These are phyloP conservation scores for Psilocybe subaeruginosa DNA, from an alignment of 768 basidiomycete genomes.

Conservation along the genomic window DNA sequence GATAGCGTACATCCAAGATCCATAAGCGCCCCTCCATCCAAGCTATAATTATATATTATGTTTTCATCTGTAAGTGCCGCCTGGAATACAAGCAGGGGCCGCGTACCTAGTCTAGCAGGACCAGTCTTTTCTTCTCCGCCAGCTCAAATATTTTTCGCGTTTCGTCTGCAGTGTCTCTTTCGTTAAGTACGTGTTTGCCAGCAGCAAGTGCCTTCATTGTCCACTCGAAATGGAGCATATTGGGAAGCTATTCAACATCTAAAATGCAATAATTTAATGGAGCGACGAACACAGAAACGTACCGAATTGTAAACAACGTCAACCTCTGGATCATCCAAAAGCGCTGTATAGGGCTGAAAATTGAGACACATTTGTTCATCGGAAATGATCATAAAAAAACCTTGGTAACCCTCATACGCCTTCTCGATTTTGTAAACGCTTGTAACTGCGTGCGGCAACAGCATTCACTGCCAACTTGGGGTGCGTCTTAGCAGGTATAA, in stretches of 20 bases:
- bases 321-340: slow-evolving; percentile 52
- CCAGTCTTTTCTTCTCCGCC: slow-evolving; percentile 48
- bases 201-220: slow-evolving; percentile 62
- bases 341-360: slow-evolving; percentile 23
- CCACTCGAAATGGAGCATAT: slow-evolving; percentile 68
- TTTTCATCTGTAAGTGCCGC: slow-evolving; percentile 35
- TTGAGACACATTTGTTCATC: neutral
- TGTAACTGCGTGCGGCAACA: slow-evolving; percentile 60
- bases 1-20: slow-evolving; percentile 54
- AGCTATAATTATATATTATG: slow-evolving; percentile 52
- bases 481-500: slow-evolving; percentile 54
- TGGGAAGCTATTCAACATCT: slow-evolving; percentile 45
- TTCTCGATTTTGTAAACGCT: slow-evolving; percentile 57
- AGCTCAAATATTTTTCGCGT: slow-evolving; percentile 51
- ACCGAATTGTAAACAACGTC: slow-evolving; percentile 66
- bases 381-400: slow-evolving; percentile 27
- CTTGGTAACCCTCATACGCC: slow-evolving; percentile 60
- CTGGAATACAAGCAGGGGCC: slow-evolving; percentile 29
- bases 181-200: slow-evolving; percentile 70
- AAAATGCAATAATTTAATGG: neutral
- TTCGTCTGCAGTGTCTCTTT: slow-evolving; percentile 60
- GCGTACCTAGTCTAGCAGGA: slow-evolving; percentile 55
- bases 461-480: slow-evolving; percentile 57
- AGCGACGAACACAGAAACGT: slow-evolving; percentile 9
- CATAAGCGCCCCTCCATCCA: slow-evolving; percentile 65